Conservation (phyloP, 1,284 basidiomycete species). For the Apiotrichum brassicae region DNA sequence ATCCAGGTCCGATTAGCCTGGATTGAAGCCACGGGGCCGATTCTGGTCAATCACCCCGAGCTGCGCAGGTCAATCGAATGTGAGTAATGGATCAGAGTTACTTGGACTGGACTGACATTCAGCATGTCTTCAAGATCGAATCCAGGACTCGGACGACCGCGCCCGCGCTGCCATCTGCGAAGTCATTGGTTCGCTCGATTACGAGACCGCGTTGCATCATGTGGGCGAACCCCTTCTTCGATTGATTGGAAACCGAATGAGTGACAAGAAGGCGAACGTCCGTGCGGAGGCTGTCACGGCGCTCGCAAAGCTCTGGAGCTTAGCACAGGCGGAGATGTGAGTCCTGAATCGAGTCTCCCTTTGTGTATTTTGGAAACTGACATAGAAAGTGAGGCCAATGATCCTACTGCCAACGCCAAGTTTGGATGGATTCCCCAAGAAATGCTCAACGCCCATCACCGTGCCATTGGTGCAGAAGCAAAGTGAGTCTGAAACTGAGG, state of each 20-base stretch:
- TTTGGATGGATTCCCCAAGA: constrained; percentile 91
- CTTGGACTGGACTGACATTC: constrained; percentile 16
- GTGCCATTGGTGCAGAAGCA: constrained; percentile 48
- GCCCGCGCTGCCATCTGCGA: constrained; percentile 79
- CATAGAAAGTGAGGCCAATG: constrained; percentile 67
- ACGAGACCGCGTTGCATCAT: constrained; percentile 80
- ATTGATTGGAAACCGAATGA: constrained; percentile 62
- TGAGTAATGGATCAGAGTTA: constrained; percentile 33
- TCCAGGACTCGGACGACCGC: constrained; percentile 84
- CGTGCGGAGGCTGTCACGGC: constrained; percentile 72
- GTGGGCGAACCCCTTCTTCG: constrained; percentile 62
- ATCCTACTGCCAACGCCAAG: constrained; percentile 64
- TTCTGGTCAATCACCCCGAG: constrained; percentile 64
- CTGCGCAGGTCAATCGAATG: constrained; percentile 66
- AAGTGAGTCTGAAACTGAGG: constrained; percentile 48
- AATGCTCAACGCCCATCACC: constrained; percentile 54
- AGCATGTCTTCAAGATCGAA: constrained; percentile 63
- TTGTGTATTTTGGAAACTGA: too few species aligned
- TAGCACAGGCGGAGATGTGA: constrained; percentile 87
- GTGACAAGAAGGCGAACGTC: constrained; percentile 81
- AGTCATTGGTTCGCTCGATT: constrained; percentile 76
- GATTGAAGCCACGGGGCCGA: constrained; percentile 61
- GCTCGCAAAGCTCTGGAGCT: constrained; percentile 69
- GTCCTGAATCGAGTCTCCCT: background rate
- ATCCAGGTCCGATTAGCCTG: constrained; percentile 67